Evolutionary conservation across 2,329 filamentous ascomycete genomes (phyloP).

Genomic region (Pseudophaeomoniella oleicola): DNA sequence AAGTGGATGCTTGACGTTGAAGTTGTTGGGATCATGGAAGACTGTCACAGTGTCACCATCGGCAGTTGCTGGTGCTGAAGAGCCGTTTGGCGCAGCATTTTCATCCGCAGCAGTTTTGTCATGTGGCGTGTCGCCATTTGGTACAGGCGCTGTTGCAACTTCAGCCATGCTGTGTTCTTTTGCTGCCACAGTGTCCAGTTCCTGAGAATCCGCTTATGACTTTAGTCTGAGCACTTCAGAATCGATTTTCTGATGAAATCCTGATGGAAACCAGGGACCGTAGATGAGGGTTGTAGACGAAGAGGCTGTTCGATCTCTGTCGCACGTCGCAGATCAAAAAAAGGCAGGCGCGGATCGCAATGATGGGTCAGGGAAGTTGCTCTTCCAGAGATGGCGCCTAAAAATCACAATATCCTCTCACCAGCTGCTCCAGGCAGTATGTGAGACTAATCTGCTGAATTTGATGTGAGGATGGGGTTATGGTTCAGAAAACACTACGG

Average conservation of each 20-base stretch:
- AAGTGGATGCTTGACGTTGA: constrained; percentile 97
- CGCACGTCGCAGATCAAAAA: neutral
- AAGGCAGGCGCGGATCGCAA: neutral
- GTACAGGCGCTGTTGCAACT: constrained; percentile 14
- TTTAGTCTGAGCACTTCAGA: too few relatives aligned
- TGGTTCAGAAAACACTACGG: too few relatives aligned
- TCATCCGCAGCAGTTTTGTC: constrained; percentile 31
- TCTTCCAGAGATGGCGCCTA: too few relatives aligned
- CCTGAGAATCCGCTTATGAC: too few relatives aligned
- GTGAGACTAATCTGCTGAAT: too few relatives aligned
- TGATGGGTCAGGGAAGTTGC: neutral
- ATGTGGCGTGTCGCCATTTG: constrained; percentile 19
- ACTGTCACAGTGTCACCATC: constrained; percentile 65
- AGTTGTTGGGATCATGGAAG: constrained; percentile 97
- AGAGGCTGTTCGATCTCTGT: neutral
- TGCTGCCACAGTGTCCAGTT: too few relatives aligned
- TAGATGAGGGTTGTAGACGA: constrained; percentile 19
- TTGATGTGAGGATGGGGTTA: too few relatives aligned
- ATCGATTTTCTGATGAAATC: too few relatives aligned
- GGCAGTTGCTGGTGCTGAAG: constrained; percentile 26
- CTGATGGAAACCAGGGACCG: neutral
- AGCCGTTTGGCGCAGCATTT: constrained; percentile 36
- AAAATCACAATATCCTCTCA: too few relatives aligned
- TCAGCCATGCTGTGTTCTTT: constrained; percentile 11
- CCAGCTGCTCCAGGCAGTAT: neutral